Evolutionary conservation across 371 early-diverging fungal species (phyloP).

Genomic region (Dinochytrium kinnereticum): DNA sequence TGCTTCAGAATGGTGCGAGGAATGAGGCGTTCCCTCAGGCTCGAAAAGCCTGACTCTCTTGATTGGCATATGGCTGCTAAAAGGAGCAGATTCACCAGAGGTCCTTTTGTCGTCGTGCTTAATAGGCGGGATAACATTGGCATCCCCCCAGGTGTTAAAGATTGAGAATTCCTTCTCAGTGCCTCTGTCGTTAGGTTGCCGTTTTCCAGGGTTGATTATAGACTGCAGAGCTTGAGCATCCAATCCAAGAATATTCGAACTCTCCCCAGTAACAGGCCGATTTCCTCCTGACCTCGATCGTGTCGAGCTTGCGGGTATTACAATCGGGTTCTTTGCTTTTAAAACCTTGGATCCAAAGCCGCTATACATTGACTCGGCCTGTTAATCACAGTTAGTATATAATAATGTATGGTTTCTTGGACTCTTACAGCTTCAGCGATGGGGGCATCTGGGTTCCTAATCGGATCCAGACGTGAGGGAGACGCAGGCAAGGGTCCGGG

Average conservation of each 20-base stretch:
- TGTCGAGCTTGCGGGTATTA: conserved; percentile 40
- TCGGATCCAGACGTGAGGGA: not conserved
- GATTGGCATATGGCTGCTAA: not conserved
- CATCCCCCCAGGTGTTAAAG: not conserved
- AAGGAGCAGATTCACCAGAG: not conserved
- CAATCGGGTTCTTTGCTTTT: conserved; percentile 37
- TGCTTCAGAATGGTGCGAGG: too few species aligned
- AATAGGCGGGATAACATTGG: conserved; percentile 10
- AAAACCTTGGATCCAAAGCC: conserved; percentile 14
- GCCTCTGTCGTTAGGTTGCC: not conserved
- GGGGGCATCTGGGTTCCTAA: not conserved
- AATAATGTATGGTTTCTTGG: not conserved
- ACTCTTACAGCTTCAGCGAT: not conserved
- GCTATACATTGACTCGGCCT: not conserved
- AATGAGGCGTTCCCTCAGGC: too few species aligned
- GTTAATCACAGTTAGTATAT: not conserved
- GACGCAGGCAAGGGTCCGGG: not conserved
- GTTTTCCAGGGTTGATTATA: not conserved
- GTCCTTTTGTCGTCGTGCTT: not conserved
- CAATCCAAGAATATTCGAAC: not conserved
- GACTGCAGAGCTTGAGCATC: not conserved
- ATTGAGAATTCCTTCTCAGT: not conserved
- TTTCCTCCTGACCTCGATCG: not conserved
- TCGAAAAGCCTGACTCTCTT: conserved; percentile 8
- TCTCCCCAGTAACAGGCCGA: not conserved